Base-by-base conservation (phyloP, 257 asterid genomes). In the Solanum habrochaites region DNA sequence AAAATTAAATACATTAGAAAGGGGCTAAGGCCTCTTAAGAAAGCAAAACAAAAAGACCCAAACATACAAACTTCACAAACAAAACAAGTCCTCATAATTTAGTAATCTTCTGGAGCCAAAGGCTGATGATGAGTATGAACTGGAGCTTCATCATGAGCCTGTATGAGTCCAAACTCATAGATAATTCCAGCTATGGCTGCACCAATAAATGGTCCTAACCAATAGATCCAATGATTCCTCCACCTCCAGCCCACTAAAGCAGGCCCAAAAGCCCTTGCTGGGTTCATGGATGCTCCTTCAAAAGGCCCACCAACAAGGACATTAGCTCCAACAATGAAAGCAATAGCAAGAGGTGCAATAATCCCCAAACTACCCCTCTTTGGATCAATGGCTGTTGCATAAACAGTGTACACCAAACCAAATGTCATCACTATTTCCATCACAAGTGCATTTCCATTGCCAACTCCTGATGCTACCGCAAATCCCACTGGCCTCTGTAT, bases 161-260 rank as follows among this genome's bases (percentile, higher is more conserved):
- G 96, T 83, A 96, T 92, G 47, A 97, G 82, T 11, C 96, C 98
- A 20, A 90, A 97, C 90, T 97, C 99, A 83, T 95, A 97, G 0
- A 95, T 85, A 5, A 97, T 56, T 2, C 95, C 99, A 0, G 98
- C 92, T n/a, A 96, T 2, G 0, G 91, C 99, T 0, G 98, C 99
- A 14, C 99, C 99, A 0, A 97, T 56, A 16, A 97, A 97, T 1
- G 99, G 99, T 0, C 99, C 99, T 31, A 97, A 21, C 99, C 99
- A 96, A 52, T 94, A 97, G 90, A 97, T 88, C 99, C 99, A 96
- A 37, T 97, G 99, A 89, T 94, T 32, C 56, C 70, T 89, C 99
- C 99, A 97, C 84, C 99, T 92, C 99, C 99, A 97, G 0, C 99
- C 99, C 47, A 96, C 95, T 40, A 97, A 82, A 0, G 99, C 98